Evolutionary conservation across 768 basidiomycete genomes (phyloP).

Genomic region (Xerocomellus dryophilus): DNA sequence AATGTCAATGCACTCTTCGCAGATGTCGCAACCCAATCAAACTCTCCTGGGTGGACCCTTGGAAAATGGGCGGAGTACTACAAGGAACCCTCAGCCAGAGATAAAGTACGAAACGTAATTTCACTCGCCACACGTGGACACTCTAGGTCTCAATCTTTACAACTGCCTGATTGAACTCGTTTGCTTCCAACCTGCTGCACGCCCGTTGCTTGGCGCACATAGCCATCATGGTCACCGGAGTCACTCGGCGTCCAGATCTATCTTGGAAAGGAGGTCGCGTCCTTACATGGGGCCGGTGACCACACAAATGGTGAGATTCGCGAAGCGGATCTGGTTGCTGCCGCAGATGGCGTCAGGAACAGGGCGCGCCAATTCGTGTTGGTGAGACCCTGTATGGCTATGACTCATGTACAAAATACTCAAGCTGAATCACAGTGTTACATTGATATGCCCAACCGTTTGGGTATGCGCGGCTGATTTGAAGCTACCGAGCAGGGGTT

Average conservation of each 20-base stretch:
- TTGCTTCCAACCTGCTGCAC: background rate
- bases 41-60: conserved; percentile 83
- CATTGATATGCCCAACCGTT: too few relatives aligned
- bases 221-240: too few relatives aligned
- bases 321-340: background rate
- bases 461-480: too few relatives aligned
- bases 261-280: background rate
- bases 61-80: conserved; percentile 90
- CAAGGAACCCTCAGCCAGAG: conserved; percentile 61
- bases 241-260: background rate
- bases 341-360: background rate
- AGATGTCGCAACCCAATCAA: conserved; percentile 90
- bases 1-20: conserved; percentile 1
- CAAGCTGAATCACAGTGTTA: too few relatives aligned
- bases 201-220: too few relatives aligned
- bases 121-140: conserved; percentile 56
- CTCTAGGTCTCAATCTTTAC: background rate
- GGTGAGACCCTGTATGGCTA: background rate
- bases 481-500: too few relatives aligned
- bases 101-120: conserved; percentile 94
- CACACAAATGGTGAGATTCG: too few relatives aligned
- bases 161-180: background rate
- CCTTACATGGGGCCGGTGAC: background rate
- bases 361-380: background rate
- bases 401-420: background rate